Evolutionary conservation across 768 basidiomycete genomes (phyloP).

Genomic region (Serendipita sp.): DNA sequence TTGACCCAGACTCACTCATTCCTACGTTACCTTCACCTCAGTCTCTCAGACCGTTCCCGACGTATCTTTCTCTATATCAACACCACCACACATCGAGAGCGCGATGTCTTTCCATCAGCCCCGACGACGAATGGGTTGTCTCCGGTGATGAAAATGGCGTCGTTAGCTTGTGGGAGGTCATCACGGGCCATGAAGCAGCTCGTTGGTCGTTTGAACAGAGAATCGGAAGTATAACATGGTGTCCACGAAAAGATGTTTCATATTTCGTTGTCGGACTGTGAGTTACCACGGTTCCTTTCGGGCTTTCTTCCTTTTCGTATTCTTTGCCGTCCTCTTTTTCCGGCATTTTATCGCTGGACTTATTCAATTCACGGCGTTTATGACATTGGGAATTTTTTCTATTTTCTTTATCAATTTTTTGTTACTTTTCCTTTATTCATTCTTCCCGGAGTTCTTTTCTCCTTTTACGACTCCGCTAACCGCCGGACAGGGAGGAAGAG

Average conservation of each 20-base stretch:
- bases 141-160: conserved; percentile 83
- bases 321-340: background rate
- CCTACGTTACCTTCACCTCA: conserved; percentile 88
- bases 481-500: conserved; percentile 47
- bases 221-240: conserved; percentile 83
- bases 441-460: too few relatives aligned
- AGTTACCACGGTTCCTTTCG: conserved; percentile 21
- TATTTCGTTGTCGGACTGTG: conserved; percentile 71
- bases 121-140: conserved; percentile 79
- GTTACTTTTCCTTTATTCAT: too few relatives aligned
- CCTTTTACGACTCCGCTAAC: too few relatives aligned
- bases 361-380: background rate
- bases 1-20: conserved; percentile 79
- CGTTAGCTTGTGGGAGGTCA: conserved; percentile 82
- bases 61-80: conserved; percentile 58
- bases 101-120: conserved; percentile 63
- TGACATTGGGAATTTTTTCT: background rate
- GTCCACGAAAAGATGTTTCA: conserved; percentile 65
- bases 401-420: background rate
- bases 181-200: conserved; percentile 75
- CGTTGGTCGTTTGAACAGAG: conserved; percentile 70
- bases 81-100: conserved; percentile 50
- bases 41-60: conserved; percentile 89
- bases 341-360: background rate
- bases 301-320: background rate